Percentiles rank a stretch among this genome's conserved stretches.
phyloP scores from a whole-genome alignment of 306 rosid genomes.

The Cyamopsis tetragonoloba region DNA sequence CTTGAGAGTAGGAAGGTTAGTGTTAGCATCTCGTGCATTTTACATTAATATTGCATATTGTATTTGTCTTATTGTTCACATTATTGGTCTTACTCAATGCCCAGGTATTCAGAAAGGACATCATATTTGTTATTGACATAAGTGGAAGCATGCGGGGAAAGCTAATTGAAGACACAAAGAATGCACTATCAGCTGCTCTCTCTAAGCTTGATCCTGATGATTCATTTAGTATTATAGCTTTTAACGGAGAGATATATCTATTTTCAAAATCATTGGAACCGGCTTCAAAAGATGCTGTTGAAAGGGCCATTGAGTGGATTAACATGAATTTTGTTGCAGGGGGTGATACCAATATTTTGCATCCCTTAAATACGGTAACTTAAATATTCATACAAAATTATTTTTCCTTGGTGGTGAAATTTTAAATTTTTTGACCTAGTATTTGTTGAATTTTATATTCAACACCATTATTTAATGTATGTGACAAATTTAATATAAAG shows the following conservation, averaged over 20 bases:
- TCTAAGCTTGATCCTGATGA: conserved; percentile 61
- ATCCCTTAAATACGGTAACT: conserved; percentile 58
- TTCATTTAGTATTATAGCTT: conserved; percentile 76
- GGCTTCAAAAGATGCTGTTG: conserved; percentile 68
- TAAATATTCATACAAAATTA: not conserved
- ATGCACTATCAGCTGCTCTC: conserved; percentile 54
- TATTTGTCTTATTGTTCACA: not conserved
- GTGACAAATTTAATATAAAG: no score
- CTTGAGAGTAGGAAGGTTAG: conserved; percentile 51
- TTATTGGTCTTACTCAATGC: conserved; percentile 27
- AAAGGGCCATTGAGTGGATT: conserved; percentile 73
- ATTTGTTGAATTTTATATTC: not conserved
- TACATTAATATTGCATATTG: not conserved
- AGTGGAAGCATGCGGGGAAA: conserved; percentile 89
- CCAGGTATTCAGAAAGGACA: conserved; percentile 63
- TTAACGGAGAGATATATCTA: conserved; percentile 55
- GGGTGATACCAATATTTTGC: conserved; percentile 62
- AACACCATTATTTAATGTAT: not conserved
- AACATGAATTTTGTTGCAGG: conserved; percentile 60
- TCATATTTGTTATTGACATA: conserved; percentile 66
- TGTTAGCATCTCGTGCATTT: conserved; percentile 8
- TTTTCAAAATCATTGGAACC: conserved; percentile 66
- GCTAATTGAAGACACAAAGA: conserved; percentile 56
- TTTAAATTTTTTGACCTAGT: not conserved
- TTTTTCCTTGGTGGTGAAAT: conserved; percentile 9